Conservation (phyloP, 768 basidiomycete species). For the Udeniomyces megalosporus region DNA sequence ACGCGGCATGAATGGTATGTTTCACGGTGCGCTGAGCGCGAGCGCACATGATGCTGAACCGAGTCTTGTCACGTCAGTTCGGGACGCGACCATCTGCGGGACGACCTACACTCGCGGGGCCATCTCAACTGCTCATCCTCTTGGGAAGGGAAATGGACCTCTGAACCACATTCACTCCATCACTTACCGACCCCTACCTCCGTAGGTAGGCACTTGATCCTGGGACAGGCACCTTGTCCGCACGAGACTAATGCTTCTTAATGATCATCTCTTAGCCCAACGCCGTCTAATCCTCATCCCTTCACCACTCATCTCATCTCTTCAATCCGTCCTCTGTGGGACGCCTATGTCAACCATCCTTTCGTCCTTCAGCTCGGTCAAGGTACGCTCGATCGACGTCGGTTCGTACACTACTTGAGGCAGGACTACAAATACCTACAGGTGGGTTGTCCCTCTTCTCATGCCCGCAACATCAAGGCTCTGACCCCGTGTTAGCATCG, state of each 20-base stretch:
- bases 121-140: constrained; percentile 40
- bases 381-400: constrained; percentile 48
- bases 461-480: not conserved
- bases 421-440: constrained; percentile 33
- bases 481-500: constrained; percentile 30
- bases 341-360: constrained; percentile 60
- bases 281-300: constrained; percentile 47
- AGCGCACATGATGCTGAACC: not conserved
- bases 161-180: constrained; percentile 68
- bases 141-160: constrained; percentile 67
- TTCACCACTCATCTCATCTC: constrained; percentile 49
- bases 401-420: constrained; percentile 62
- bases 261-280: constrained; percentile 35
- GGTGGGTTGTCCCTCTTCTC: not conserved
- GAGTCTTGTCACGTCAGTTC: constrained; percentile 31
- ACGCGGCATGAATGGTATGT: constrained; percentile 1
- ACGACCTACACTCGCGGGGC: constrained; percentile 57
- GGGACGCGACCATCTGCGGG: constrained; percentile 44
- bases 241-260: not conserved
- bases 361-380: constrained; percentile 62
- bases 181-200: constrained; percentile 36
- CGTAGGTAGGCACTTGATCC: constrained; percentile 34
- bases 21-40: not conserved
- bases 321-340: constrained; percentile 39
- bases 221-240: not conserved